Conservation (phyloP, 192 early-diverging fungal genomes). For the Rhizophagus sp. region DNA sequence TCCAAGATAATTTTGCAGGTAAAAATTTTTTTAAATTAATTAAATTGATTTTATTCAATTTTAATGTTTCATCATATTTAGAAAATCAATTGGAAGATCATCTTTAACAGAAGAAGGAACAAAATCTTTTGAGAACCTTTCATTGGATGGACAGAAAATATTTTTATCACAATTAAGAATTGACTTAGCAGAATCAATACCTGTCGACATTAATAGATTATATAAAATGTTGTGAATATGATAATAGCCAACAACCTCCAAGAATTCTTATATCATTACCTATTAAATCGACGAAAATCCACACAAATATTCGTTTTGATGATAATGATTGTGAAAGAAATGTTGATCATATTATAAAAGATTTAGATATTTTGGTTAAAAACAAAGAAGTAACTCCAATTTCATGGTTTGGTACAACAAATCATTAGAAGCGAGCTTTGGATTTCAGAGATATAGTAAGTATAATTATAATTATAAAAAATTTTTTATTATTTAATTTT, state of each 20-base stretch:
- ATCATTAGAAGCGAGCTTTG: background rate
- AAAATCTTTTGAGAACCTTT: background rate
- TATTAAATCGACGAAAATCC: background rate
- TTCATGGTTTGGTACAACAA: background rate
- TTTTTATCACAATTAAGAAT: background rate
- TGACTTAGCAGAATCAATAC: background rate
- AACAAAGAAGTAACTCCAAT: background rate
- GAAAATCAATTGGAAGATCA: background rate
- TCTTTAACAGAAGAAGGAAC: background rate
- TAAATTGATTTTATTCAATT: too few species aligned
- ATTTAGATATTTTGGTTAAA: conserved; percentile 3
- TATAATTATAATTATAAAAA: background rate
- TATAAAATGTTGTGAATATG: background rate
- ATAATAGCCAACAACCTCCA: too few species aligned
- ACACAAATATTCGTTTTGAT: too few species aligned
- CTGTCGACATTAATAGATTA: background rate
- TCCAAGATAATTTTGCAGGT: background rate
- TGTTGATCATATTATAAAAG: background rate
- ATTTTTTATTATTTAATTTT: background rate
- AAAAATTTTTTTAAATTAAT: background rate
- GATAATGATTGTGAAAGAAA: too few species aligned
- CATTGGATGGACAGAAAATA: background rate
- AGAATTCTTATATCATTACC: background rate
- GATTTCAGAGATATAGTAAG: background rate
- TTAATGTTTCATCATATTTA: background rate